Evolutionary conservation across 257 asterid species (phyloP), one percentile per base, ranked within the genome.

Genomic region (Lycium barbarum): DNA sequence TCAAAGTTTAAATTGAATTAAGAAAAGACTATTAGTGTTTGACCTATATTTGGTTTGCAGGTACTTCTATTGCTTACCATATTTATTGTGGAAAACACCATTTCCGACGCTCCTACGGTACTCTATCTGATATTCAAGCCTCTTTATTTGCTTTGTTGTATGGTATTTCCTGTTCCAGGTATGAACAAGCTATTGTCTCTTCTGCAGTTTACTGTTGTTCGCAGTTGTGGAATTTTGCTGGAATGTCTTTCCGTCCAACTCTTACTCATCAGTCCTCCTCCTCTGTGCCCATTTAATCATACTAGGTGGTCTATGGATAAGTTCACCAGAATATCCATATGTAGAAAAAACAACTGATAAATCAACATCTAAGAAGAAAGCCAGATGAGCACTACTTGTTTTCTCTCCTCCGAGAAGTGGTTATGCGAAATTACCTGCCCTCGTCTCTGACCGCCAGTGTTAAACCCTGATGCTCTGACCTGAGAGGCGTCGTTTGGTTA

Each of bases 21-120:
- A 61, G 47, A 49, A 3, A 81, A 40, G 73, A 18, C 22, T 35
- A 47, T 43, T 84, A 47, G 76, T 65, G 13, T 58, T 45, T 18
- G 11, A 62, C 65, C 14, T 20, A 47, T n/a, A 22, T 18, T 15
- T 82, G 62, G 58, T 73, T 26, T 90, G 90, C 95, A 96, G 99
- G 99, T 96, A 96, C 87, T 96, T 94, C 85, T 91, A 90, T 67
- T 90, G 95, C 91, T 87, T 96, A 33, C 99, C 99, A 14, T 96
- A 93, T 91, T 86, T 96, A 76, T 55, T 96, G 92, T 96, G 98
- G 99, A 97, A 88, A 90, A 89, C 98, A 3, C 90, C 93, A 7
- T 93, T 92, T 84, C 98, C 98, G 20, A 89, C 93, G 80, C 79
- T 90, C 83, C 63, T 91, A 45, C 91, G 99, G 99, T 96, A 90